Conservation (phyloP, 2,329 filamentous ascomycete genomes). For the Monascus ruber region DNA sequence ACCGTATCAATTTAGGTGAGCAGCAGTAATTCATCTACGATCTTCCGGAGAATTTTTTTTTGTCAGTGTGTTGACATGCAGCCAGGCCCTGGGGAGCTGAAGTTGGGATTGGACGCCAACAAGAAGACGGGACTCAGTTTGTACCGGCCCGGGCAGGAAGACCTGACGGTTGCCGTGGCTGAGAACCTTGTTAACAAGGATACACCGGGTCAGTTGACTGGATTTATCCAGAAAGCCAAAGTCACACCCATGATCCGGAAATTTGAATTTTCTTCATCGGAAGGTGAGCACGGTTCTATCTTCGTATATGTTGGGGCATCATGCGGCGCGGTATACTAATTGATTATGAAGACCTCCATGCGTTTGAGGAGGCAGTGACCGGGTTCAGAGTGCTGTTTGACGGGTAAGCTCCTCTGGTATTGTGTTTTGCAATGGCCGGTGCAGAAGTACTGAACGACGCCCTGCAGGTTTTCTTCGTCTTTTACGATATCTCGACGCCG, state of each 20-base stretch:
- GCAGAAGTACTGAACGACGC: neutral
- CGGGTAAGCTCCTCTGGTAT: slow-evolving; percentile 25
- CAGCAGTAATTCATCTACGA: slow-evolving; percentile 6
- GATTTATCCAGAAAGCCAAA: slow-evolving; percentile 49
- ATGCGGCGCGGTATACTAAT: slow-evolving; percentile 5
- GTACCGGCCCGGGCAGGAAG: slow-evolving; percentile 61
- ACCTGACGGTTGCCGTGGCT: slow-evolving; percentile 64
- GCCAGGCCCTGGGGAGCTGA: slow-evolving; percentile 56
- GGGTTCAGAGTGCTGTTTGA: slow-evolving; percentile 69
- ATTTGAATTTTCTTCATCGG: slow-evolving; percentile 53
- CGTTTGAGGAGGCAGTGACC: slow-evolving; percentile 67
- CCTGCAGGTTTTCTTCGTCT: slow-evolving; percentile 48
- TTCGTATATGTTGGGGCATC: neutral
- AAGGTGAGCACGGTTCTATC: slow-evolving; percentile 15
- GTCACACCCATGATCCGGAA: slow-evolving; percentile 57
- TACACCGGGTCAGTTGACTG: slow-evolving; percentile 49
- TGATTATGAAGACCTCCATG: slow-evolving; percentile 51
- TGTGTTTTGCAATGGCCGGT: neutral
- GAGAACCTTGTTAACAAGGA: slow-evolving; percentile 55
- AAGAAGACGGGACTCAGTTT: slow-evolving; percentile 53
- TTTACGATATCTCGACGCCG: slow-evolving; percentile 74
- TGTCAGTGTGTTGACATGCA: neutral
- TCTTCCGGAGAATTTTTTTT: neutral
- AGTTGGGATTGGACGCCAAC: slow-evolving; percentile 53
- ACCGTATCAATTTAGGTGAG: slow-evolving; percentile 65